These are phyloP conservation scores for Salix udensis DNA, from an alignment of 345 rosid species.

Conservation along the genomic window DNA sequence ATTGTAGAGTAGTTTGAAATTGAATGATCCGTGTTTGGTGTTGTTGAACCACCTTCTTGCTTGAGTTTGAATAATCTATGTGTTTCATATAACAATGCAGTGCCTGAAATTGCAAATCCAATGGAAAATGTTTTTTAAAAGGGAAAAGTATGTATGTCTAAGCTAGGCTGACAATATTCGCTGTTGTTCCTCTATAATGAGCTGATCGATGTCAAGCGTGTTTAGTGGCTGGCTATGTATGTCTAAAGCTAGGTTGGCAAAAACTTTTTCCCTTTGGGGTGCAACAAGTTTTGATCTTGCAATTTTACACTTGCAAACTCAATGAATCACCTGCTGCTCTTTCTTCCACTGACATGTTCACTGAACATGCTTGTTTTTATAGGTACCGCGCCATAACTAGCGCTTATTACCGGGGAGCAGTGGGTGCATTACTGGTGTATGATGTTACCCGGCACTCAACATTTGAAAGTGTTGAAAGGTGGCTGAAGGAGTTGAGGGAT, in stretches of 20 bases:
- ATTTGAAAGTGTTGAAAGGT: conserved; percentile 83
- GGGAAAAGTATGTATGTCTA: neutral
- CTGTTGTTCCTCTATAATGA: neutral
- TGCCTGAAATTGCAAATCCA: neutral
- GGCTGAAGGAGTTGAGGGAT: conserved; percentile 88
- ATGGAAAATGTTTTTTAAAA: neutral
- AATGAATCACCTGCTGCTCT: neutral
- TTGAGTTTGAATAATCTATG: neutral
- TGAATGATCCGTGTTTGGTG: neutral
- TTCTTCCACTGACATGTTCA: neutral
- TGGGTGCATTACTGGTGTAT: conserved; percentile 82
- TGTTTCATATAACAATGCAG: neutral
- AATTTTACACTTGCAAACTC: neutral
- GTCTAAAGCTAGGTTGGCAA: too few relatives aligned
- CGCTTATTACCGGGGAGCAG: conserved; percentile 92
- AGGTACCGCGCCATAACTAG: conserved; percentile 97
- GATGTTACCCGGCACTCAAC: conserved; percentile 90
- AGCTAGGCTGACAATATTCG: too few relatives aligned
- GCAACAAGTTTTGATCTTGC: neutral
- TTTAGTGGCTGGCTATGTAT: neutral
- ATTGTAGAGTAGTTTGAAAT: neutral
- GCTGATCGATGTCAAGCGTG: neutral
- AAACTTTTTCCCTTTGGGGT: neutral
- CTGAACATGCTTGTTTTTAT: conserved; percentile 1
- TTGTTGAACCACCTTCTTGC: neutral